A percentile compares a stretch with the other conserved stretches of the same genome.
Conservation (phyloP, 306 rosid species). For the Mimosa bimucronata region DNA sequence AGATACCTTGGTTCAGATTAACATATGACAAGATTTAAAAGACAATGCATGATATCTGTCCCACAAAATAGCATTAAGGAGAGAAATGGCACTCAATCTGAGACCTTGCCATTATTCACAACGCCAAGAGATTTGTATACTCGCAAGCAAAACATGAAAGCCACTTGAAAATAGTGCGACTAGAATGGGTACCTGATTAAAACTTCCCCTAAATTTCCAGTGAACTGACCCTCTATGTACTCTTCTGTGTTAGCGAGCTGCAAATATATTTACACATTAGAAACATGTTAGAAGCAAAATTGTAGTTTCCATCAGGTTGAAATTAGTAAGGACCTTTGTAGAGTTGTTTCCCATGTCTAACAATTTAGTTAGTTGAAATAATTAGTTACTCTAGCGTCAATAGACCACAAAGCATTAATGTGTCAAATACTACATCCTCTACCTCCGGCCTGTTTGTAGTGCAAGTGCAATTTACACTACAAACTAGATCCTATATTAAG, state of each 20-base stretch:
- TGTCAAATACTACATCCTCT: neutral
- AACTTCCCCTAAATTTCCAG: conserved; percentile 61
- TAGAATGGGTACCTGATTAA: conserved; percentile 48
- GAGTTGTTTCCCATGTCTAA: neutral
- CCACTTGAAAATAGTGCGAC: neutral
- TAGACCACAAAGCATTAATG: neutral
- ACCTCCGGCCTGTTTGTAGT: too few relatives aligned
- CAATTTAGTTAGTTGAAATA: neutral
- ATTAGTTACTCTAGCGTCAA: neutral
- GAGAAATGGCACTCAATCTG: neutral
- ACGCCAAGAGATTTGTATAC: neutral
- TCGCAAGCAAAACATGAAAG: conserved; percentile 7
- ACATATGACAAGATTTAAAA: conserved; percentile 7
- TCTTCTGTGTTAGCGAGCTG: conserved; percentile 63
- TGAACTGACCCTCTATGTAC: conserved; percentile 56
- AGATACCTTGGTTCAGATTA: neutral
- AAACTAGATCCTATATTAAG: too few relatives aligned
- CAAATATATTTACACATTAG: conserved; percentile 18
- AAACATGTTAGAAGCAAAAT: neutral
- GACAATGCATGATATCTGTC: neutral
- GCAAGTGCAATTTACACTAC: too few relatives aligned
- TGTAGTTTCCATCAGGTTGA: neutral
- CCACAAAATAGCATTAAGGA: neutral
- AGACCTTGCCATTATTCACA: neutral
- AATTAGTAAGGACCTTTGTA: neutral